Evolutionary conservation across 208 protist genomes (phyloP).

Genomic region (Kentomonas sorsogonicus): DNA sequence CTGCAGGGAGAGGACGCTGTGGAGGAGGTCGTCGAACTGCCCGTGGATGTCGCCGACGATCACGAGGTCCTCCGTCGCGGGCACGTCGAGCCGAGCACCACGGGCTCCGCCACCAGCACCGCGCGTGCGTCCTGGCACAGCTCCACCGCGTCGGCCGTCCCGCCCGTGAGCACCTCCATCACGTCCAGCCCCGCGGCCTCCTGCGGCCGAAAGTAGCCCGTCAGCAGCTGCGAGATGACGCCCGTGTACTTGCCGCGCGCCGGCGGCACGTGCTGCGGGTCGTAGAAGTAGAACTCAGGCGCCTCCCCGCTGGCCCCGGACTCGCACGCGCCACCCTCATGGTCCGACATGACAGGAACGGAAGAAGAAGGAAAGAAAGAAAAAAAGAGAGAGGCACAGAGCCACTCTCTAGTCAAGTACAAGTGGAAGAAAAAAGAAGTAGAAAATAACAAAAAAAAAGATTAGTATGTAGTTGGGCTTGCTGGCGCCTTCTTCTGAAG

Average conservation of each 20-base stretch:
- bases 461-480: neutral
- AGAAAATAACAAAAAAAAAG: too few species aligned
- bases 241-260: constrained; percentile 44
- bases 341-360: constrained; percentile 2
- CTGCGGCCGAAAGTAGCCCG: constrained; percentile 31
- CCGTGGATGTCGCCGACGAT: constrained; percentile 87
- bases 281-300: constrained; percentile 51
- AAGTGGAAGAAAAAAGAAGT: too few species aligned
- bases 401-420: too few species aligned
- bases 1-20: constrained; percentile 58
- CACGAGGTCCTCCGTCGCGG: constrained; percentile 41
- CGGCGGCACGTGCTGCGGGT: constrained; percentile 34
- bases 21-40: constrained; percentile 75
- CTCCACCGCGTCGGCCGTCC: constrained; percentile 29
- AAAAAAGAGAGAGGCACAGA: constrained; percentile 3
- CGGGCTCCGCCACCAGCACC: constrained; percentile 37
- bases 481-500: too few species aligned
- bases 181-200: constrained; percentile 42
- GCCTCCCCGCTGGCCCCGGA: neutral
- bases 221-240: constrained; percentile 64
- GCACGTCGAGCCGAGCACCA: constrained; percentile 51
- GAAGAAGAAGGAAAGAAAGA: constrained; percentile 3
- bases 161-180: constrained; percentile 49
- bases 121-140: constrained; percentile 51
- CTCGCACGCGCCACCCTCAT: neutral